phyloP scores from a whole-genome alignment of 1,284 basidiomycete species.

The Boletus smithii region DNA sequence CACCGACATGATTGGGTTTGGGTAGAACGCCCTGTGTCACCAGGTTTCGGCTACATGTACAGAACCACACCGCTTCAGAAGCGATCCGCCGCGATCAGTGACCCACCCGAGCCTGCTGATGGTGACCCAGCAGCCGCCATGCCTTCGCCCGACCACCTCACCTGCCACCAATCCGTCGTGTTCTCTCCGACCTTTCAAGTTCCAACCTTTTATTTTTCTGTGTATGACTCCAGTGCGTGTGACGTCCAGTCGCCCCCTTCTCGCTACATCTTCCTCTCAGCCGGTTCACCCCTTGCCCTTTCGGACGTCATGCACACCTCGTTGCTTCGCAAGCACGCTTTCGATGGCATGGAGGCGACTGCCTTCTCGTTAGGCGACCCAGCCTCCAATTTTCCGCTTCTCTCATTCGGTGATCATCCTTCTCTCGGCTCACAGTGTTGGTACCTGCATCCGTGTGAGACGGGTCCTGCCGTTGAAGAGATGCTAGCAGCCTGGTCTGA shows the following conservation, averaged over 20 bases:
- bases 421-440: constrained; percentile 67
- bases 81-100: neutral
- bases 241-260: neutral
- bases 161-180: constrained; percentile 60
- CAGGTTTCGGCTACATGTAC: constrained; percentile 48
- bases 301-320: constrained; percentile 52
- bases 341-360: constrained; percentile 45
- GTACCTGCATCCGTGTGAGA: constrained; percentile 84
- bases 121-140: constrained; percentile 28
- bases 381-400: constrained; percentile 59
- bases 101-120: constrained; percentile 32
- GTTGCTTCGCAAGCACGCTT: constrained; percentile 51
- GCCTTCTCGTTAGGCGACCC: constrained; percentile 52
- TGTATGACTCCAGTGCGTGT: constrained; percentile 61
- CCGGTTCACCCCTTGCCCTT: constrained; percentile 59
- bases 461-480: constrained; percentile 59
- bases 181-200: constrained; percentile 74
- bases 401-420: constrained; percentile 84
- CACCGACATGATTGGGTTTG: constrained; percentile 50
- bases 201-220: constrained; percentile 75
- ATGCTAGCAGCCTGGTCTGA: constrained; percentile 49
- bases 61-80: constrained; percentile 29
- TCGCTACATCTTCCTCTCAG: constrained; percentile 39
- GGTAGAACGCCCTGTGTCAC: constrained; percentile 49
- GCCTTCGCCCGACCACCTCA: constrained; percentile 30